A percentile compares a stretch with the other conserved stretches of the same genome.
phyloP scores from a whole-genome alignment of 768 basidiomycete genomes.

The Pisolithus sp. region DNA sequence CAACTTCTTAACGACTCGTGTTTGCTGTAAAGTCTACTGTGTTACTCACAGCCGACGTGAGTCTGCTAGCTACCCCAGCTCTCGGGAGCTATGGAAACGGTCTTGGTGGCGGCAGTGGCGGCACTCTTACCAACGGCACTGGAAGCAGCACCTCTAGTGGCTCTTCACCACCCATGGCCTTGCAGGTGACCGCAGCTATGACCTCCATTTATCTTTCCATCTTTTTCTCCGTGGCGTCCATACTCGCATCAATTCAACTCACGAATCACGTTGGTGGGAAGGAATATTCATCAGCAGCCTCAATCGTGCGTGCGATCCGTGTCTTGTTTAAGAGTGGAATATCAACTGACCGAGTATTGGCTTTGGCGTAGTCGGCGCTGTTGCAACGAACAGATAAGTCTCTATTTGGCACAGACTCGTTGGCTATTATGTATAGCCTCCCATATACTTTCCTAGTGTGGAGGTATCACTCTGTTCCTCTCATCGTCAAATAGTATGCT shows the following conservation, averaged over 20 bases:
- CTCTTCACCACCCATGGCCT: background rate
- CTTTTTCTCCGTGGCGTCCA: constrained; percentile 4
- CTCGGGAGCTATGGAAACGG: constrained; percentile 8
- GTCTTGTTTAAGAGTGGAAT: background rate
- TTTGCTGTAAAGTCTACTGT: constrained; percentile 23
- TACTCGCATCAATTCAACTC: constrained; percentile 7
- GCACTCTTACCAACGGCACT: background rate
- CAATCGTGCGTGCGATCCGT: constrained; percentile 29
- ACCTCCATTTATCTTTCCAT: constrained; percentile 5
- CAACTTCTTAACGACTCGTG: no score
- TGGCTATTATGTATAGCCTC: constrained; percentile 44
- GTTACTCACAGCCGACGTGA: constrained; percentile 29
- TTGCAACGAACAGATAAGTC: constrained; percentile 9
- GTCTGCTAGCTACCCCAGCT: constrained; percentile 29
- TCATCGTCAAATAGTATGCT: background rate
- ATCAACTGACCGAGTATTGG: background rate
- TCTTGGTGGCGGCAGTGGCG: background rate
- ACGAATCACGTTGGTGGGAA: constrained; percentile 27
- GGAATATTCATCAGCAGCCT: constrained; percentile 27
- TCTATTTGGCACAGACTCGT: constrained; percentile 33
- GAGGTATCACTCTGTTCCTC: constrained; percentile 32
- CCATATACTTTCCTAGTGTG: constrained; percentile 48
- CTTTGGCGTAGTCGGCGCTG: background rate
- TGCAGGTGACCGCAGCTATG: background rate
- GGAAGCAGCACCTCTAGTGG: background rate